Evolutionary conservation across 83 land plant species (phyloP).

Genomic region (Thuja plicata): DNA sequence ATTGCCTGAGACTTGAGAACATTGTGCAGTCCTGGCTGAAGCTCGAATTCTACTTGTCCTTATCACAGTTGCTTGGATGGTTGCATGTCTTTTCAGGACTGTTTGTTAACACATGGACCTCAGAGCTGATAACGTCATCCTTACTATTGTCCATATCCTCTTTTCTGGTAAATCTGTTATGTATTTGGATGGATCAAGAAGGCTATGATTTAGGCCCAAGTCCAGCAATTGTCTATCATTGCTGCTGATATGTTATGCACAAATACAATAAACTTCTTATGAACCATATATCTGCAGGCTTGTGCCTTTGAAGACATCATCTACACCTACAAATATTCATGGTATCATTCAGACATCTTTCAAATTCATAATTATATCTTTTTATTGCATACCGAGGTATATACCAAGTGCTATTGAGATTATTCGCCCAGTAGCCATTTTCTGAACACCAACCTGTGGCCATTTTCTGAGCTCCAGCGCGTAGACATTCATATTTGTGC

Average conservation of each 20-base stretch:
- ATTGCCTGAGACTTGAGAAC: not conserved
- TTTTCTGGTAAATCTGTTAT: not conserved
- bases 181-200: not conserved
- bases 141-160: not conserved
- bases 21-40: not conserved
- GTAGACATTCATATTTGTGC: no score
- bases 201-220: not conserved
- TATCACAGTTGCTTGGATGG: not conserved
- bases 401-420: not conserved
- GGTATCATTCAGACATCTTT: not conserved
- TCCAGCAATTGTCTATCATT: not conserved
- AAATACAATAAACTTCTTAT: not conserved
- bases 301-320: not conserved
- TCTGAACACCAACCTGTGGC: not conserved
- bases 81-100: not conserved
- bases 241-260: not conserved
- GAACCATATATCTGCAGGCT: not conserved
- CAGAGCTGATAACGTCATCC: not conserved
- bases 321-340: not conserved
- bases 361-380: not conserved
- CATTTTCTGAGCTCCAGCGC: not conserved
- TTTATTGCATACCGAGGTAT: not conserved
- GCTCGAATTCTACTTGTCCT: not conserved
- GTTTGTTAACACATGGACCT: not conserved
- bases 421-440: not conserved